phyloP scores from a whole-genome alignment of 169 alveolate genomes.

The Condylostoma magnum region DNA sequence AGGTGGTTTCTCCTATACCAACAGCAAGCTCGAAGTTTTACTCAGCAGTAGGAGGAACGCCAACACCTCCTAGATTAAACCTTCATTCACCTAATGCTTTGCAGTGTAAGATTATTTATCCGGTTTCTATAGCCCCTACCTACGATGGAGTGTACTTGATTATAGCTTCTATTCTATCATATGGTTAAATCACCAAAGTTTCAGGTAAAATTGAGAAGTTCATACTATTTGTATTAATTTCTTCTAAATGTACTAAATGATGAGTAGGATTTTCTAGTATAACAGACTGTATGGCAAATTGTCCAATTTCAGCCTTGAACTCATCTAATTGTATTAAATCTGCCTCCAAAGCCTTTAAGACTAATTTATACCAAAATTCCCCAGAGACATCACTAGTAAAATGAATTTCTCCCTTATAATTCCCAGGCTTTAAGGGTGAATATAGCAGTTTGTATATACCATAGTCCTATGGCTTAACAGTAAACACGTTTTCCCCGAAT shows the following conservation, averaged over 20 bases:
- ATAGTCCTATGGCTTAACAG: constrained; percentile 76
- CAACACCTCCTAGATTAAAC: constrained; percentile 78
- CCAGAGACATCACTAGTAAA: constrained; percentile 75
- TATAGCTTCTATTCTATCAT: constrained; percentile 66
- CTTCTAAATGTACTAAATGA: constrained; percentile 67
- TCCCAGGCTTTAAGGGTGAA: constrained; percentile 85
- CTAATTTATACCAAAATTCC: constrained; percentile 87
- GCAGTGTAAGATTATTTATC: constrained; percentile 64
- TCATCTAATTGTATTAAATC: constrained; percentile 66
- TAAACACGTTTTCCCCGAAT: constrained; percentile 84
- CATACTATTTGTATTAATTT: constrained; percentile 68
- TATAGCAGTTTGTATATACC: constrained; percentile 80
- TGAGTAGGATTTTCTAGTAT: constrained; percentile 85
- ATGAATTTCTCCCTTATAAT: constrained; percentile 73
- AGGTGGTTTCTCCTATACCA: constrained; percentile 39
- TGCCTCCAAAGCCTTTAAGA: constrained; percentile 78
- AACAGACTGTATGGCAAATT: constrained; percentile 61
- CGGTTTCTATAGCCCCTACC: constrained; percentile 66
- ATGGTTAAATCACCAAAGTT: constrained; percentile 67
- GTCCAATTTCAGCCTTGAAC: constrained; percentile 83
- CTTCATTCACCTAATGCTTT: constrained; percentile 84
- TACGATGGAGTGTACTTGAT: constrained; percentile 82
- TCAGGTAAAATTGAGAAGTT: constrained; percentile 80
- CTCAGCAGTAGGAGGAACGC: constrained; percentile 81
- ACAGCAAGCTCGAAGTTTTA: constrained; percentile 56